Base-by-base conservation (phyloP, 108 stramenopile genomes). In the Seminavis robusta region DNA sequence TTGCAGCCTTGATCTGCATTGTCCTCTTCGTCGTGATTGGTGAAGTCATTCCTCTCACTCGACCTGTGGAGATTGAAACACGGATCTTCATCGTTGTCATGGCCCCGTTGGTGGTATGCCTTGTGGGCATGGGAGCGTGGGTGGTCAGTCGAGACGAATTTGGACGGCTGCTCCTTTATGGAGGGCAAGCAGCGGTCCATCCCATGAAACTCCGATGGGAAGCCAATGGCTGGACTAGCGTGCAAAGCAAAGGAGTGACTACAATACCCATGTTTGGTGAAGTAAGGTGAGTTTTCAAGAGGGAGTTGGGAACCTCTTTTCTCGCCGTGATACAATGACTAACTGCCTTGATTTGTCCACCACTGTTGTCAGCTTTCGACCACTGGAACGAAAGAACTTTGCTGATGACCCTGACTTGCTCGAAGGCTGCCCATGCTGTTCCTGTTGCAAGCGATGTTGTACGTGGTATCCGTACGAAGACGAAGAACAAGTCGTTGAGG, bases 251-350 rank as follows among this genome's bases (percentile, higher is more conserved):
- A 26, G 91, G 91, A n/a, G 76, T 84, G 3, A 69, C 72, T 5
- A 57, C 40, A 16, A 84, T 92, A 49, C 91, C 91, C 17, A 92
- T 92, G 91, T 88, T 92, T 80, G 91, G 91, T 30, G 91, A 92
- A 76, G 85, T 89, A 9, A 75, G 64, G 77, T 88, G 51, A 19
- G 81, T 33, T 27, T 3, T 37, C 8, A n/a, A n/a, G n/a, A n/a
- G n/a, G 19, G 7, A 7, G 16, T 9, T 45, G 34, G 8, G 20
- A n/a, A n/a, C n/a, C n/a, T n/a, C n/a, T n/a, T n/a, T n/a, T n/a
- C n/a, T n/a, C n/a, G n/a, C n/a, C n/a, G n/a, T n/a, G n/a, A n/a
- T n/a, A n/a, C n/a, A n/a, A n/a, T n/a, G n/a, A n/a, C n/a, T n/a
- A n/a, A 7, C 54, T 10, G 26, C 29, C 4, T 66, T 16, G n/a